Evolutionary conservation across 345 rosid species (phyloP).

Genomic region (Rhodamnia rubescens): DNA sequence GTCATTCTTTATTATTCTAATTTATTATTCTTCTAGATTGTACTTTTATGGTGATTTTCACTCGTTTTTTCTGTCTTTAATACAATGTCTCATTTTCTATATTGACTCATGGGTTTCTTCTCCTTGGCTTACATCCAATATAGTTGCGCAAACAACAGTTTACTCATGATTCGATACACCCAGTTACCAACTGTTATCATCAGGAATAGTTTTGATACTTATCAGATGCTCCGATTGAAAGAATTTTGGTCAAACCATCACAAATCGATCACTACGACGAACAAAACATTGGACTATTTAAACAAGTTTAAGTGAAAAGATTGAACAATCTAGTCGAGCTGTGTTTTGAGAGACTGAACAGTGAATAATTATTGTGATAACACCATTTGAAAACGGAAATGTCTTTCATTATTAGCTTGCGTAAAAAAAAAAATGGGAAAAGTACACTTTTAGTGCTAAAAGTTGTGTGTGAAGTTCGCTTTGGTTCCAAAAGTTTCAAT

Average conservation of each 20-base stretch:
- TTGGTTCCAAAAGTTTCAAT: too few relatives aligned
- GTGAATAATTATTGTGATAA: neutral
- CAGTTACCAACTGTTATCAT: neutral
- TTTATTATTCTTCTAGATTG: neutral
- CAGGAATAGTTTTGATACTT: neutral
- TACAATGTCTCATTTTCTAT: neutral
- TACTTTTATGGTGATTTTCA: neutral
- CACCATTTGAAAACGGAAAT: neutral
- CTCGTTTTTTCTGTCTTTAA: neutral
- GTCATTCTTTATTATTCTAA: neutral
- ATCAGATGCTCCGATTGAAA: neutral
- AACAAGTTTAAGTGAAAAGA: neutral
- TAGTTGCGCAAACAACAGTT: neutral
- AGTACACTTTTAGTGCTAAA: too few relatives aligned
- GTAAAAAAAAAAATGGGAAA: too few relatives aligned
- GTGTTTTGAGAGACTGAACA: neutral
- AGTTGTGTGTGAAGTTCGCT: too few relatives aligned
- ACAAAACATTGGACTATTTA: neutral
- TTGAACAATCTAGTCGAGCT: neutral
- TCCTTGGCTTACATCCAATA: neutral
- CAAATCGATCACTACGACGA: neutral
- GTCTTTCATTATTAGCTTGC: neutral
- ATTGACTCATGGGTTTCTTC: neutral
- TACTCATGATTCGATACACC: neutral
- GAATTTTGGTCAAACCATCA: neutral